phyloP scores from a whole-genome alignment of 129 eudicot species.

The Lonicera japonica region DNA sequence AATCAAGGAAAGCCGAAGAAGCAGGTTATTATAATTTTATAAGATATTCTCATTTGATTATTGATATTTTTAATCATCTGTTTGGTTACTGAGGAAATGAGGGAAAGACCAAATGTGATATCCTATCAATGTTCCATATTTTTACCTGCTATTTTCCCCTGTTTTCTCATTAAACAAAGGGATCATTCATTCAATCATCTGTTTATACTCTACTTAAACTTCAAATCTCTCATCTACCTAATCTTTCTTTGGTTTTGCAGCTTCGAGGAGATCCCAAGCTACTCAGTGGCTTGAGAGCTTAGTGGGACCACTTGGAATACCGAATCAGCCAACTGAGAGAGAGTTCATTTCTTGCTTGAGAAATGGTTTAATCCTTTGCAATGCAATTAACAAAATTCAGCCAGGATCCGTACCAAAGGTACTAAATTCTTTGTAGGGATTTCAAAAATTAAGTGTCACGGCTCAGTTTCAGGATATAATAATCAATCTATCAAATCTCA shows the following conservation, averaged over 20 bases:
- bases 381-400: constrained; percentile 74
- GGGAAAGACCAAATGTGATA: neutral
- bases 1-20: constrained; percentile 94
- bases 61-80: neutral
- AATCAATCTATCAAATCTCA: no score
- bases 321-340: constrained; percentile 60
- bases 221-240: neutral
- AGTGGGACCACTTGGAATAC: constrained; percentile 72
- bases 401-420: constrained; percentile 95
- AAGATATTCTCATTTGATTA: no score
- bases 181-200: neutral
- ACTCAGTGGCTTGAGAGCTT: constrained; percentile 75
- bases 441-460: no score
- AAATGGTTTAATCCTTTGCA: constrained; percentile 86
- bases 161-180: neutral
- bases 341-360: constrained; percentile 88
- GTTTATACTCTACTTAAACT: neutral
- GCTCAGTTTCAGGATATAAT: no score
- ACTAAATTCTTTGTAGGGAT: neutral
- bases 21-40: no score
- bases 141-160: neutral
- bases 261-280: constrained; percentile 77
- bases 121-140: neutral
- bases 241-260: constrained; percentile 31
- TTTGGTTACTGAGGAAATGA: neutral